Conservation (phyloP, 345 rosid genomes). For the Arabidopsis thaliana region DNA sequence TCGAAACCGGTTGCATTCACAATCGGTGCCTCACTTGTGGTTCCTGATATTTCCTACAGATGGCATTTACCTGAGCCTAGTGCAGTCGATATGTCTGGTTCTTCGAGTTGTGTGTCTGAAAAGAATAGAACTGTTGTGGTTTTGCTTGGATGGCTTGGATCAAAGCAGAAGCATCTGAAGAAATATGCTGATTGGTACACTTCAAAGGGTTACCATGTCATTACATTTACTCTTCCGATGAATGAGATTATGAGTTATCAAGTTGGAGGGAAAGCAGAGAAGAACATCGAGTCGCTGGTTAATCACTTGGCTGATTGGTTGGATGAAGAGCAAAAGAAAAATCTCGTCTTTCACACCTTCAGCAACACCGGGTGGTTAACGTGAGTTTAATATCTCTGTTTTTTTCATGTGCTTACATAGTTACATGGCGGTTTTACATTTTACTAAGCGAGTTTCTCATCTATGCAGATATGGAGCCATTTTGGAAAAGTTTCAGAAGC, state of each 20-base stretch:
- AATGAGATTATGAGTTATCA: constrained; percentile 81
- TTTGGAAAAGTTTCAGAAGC: constrained; percentile 83
- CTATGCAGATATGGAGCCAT: constrained; percentile 83
- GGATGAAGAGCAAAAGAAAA: constrained; percentile 85
- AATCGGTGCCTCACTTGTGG: constrained; percentile 43
- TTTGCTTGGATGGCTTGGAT: constrained; percentile 96
- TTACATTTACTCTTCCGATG: constrained; percentile 94
- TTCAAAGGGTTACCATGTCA: constrained; percentile 86
- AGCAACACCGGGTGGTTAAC: constrained; percentile 99
- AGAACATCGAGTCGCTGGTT: constrained; percentile 75
- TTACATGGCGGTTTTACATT: neutral
- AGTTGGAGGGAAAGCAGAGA: constrained; percentile 93
- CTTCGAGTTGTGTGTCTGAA: constrained; percentile 55
- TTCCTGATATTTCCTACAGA: constrained; percentile 69
- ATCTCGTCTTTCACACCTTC: constrained; percentile 92
- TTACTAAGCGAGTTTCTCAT: neutral
- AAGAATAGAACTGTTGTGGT: constrained; percentile 93
- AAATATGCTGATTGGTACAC: constrained; percentile 98
- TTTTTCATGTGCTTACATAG: neutral
- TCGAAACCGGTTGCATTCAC: constrained; percentile 55
- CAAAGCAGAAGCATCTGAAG: constrained; percentile 92
- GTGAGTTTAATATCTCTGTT: constrained; percentile 51
- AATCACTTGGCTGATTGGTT: constrained; percentile 91
- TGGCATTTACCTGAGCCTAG: constrained; percentile 88
- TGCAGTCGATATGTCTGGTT: constrained; percentile 63